Base-by-base conservation (phyloP, 352 stramenopile species). In the Globisporangium spinosum region DNA sequence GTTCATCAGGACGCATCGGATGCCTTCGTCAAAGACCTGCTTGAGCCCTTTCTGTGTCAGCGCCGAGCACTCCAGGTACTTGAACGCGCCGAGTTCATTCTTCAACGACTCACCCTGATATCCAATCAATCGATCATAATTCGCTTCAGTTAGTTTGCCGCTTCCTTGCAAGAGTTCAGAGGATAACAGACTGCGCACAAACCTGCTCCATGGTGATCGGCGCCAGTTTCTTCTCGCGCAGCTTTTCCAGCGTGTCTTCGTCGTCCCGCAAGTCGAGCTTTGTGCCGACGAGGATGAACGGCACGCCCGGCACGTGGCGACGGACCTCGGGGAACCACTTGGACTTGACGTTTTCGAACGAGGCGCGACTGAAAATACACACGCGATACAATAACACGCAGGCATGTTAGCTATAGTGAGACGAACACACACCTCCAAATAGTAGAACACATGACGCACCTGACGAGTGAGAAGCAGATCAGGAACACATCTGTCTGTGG, bases 401-500 rank as follows among this genome's bases (percentile, higher is more conserved):
- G 2, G 13, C 38, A n/a, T 7, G 70, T 51, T 54, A 38, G 20
- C 27, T 17, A 9, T 32, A 34, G 10, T 27, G 9, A 6, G 10
- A 13, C 22, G 15, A 22, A 57, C 10, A 58, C 23, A 35, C 10
- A 5, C 51, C 35, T 43, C 12, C 9, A 5, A 12, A 43, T 43
- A 43, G 35, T 15, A 43, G 35, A 43, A 15, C 7, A 0, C 20
- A 35, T 12, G 22, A 10, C 71, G 13, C 62, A 90, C 81, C 83
- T 96, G 45, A 97, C 92, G 68, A 98, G 91, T 27, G 91, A 97
- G 76, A 98, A 99, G 73, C 95, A 98, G 68, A 99, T 92, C 32
- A 99, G 81, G 65, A 99, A 99, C 20, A 98, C 93, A 67, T 99
- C 93, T 22, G 96, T 99, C 76, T 98, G 90, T 13, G 95, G 95